Conservation (phyloP, 2,329 filamentous ascomycete species). For the Alternaria incomplexa region DNA sequence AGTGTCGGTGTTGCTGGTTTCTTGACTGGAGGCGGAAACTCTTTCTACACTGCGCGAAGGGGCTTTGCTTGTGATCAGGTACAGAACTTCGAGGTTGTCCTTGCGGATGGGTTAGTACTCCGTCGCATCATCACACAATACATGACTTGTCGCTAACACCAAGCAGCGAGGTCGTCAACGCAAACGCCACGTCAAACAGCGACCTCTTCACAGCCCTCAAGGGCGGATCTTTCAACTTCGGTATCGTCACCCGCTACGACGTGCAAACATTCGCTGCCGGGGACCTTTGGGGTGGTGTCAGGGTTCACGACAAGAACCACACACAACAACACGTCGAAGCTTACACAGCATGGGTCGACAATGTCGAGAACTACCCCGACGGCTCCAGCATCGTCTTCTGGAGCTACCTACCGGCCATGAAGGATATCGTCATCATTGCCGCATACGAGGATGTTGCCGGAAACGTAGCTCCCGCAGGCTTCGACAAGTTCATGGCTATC, state of each 20-base stretch:
- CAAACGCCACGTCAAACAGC: conserved; percentile 41
- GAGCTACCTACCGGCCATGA: conserved; percentile 22
- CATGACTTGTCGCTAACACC: conserved; percentile 22
- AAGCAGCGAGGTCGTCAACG: conserved; percentile 42
- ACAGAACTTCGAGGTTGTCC: conserved; percentile 45
- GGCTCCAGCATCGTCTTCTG: conserved; percentile 33
- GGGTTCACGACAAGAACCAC: conserved; percentile 20
- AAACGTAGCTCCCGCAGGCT: conserved; percentile 22
- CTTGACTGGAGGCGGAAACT: conserved; percentile 36
- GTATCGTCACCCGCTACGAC: conserved; percentile 28
- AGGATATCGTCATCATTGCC: conserved; percentile 26
- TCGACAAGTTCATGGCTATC: conserved; percentile 31
- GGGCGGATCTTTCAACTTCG: conserved; percentile 42
- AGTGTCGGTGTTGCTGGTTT: conserved; percentile 39
- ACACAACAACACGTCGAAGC: conserved; percentile 24
- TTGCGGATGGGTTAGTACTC: conserved; percentile 39
- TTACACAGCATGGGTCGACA: conserved; percentile 29
- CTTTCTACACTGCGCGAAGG: conserved; percentile 28
- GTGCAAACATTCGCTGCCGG: conserved; percentile 29
- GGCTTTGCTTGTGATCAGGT: conserved; percentile 37
- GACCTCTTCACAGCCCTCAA: conserved; percentile 49
- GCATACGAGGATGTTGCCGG: conserved; percentile 28
- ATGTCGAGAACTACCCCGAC: conserved; percentile 28
- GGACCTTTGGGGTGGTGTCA: conserved; percentile 30
- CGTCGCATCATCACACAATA: not conserved